Percentiles rank a stretch among this genome's conserved stretches.
Conservation (phyloP, 768 basidiomycete genomes). For the Mycena indigotica region DNA sequence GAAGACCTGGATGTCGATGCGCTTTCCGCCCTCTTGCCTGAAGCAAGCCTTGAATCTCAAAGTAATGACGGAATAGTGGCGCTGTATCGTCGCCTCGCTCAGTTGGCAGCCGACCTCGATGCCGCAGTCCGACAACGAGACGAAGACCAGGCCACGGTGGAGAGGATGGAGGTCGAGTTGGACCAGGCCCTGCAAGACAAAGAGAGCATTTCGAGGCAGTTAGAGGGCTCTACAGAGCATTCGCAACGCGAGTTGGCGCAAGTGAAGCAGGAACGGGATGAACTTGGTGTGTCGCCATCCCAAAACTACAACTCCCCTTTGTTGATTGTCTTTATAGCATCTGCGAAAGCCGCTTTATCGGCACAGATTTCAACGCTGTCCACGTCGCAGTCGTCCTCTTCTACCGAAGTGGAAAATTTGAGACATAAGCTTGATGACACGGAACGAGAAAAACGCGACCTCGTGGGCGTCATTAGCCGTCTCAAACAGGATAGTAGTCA, state of each 20-base stretch:
- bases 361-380: constrained; percentile 58
- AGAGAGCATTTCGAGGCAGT: constrained; percentile 60
- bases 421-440: constrained; percentile 68
- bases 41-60: constrained; percentile 55
- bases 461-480: constrained; percentile 80
- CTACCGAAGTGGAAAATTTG: constrained; percentile 59
- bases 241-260: constrained; percentile 58
- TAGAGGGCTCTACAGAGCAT: constrained; percentile 54
- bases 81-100: constrained; percentile 63
- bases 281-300: constrained; percentile 53
- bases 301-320: constrained; percentile 6
- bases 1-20: constrained; percentile 67
- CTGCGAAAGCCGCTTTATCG: constrained; percentile 50
- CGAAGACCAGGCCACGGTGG: constrained; percentile 63
- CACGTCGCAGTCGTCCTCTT: constrained; percentile 62
- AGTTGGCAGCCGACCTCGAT: constrained; percentile 59
- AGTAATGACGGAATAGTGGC: constrained; percentile 60
- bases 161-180: constrained; percentile 78
- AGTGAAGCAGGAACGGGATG: constrained; percentile 64
- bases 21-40: constrained; percentile 63
- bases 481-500: constrained; percentile 75
- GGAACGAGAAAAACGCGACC: constrained; percentile 89
- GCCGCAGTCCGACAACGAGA: constrained; percentile 65
- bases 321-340: constrained; percentile 14
- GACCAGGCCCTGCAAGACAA: constrained; percentile 84